phyloP scores from a whole-genome alignment of 129 eudicot genomes.

The Artemisia annua region DNA sequence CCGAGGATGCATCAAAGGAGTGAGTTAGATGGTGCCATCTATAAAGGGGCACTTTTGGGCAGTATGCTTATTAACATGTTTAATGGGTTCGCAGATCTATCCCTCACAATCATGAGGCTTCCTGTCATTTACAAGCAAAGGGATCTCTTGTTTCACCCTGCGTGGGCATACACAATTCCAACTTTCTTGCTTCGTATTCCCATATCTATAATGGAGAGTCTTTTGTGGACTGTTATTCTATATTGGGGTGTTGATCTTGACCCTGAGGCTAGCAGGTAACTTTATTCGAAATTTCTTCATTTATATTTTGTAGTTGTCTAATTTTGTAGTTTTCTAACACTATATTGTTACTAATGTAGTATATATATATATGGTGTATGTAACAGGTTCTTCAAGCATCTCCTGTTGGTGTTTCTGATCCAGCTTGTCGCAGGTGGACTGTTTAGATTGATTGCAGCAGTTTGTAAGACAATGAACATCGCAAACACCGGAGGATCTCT shows the following conservation, averaged over 20 bases:
- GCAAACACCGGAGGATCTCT: slow-evolving; percentile 80
- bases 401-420: slow-evolving; percentile 63
- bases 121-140: slow-evolving; percentile 97
- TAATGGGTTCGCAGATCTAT: slow-evolving; percentile 77
- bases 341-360: neutral
- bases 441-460: slow-evolving; percentile 67
- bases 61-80: slow-evolving; percentile 67
- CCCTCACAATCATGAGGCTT: slow-evolving; percentile 64
- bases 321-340: neutral
- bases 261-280: slow-evolving; percentile 81
- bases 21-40: slow-evolving; percentile 66
- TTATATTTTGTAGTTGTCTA: neutral
- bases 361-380: slow-evolving; percentile 8
- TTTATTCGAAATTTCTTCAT: neutral
- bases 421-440: slow-evolving; percentile 89
- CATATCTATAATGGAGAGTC: slow-evolving; percentile 42
- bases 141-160: slow-evolving; percentile 77
- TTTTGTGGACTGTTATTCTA: slow-evolving; percentile 52
- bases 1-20: slow-evolving; percentile 43
- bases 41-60: slow-evolving; percentile 60
- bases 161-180: neutral
- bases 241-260: slow-evolving; percentile 77
- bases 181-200: no score
- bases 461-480: slow-evolving; percentile 73
- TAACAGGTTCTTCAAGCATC: slow-evolving; percentile 88